Percentiles rank a stretch among this genome's conserved stretches.
Conservation (phyloP, 2,329 filamentous ascomycete species). For the Pseudogymnoascus sp. region DNA sequence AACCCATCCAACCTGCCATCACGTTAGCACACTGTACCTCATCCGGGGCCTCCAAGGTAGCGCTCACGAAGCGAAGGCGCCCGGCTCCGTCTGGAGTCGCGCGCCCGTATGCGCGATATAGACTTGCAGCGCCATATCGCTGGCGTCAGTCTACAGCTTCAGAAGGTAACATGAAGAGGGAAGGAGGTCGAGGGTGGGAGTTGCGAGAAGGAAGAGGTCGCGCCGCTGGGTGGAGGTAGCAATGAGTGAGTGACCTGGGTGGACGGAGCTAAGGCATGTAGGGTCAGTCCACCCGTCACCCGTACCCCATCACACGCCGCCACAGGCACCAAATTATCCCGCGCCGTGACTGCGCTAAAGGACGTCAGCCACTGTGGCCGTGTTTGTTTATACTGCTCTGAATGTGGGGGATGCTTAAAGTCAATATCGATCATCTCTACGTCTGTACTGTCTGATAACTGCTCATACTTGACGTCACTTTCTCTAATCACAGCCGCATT, state of each 20-base stretch:
- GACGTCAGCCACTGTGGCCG: conserved; percentile 5
- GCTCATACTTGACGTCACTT: neutral
- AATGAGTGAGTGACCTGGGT: conserved; percentile 7
- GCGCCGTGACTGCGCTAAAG: conserved; percentile 3
- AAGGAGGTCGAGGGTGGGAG: neutral
- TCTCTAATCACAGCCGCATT: neutral
- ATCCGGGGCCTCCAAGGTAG: conserved; percentile 3
- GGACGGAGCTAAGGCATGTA: conserved; percentile 6
- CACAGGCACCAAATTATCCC: conserved; percentile 7
- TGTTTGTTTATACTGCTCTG: conserved; percentile 1
- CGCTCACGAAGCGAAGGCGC: conserved; percentile 64
- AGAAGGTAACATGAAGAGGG: conserved; percentile 12
- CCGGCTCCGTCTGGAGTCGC: conserved; percentile 69
- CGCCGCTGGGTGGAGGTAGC: neutral
- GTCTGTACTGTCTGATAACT: neutral
- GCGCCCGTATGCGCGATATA: conserved; percentile 90
- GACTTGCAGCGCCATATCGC: conserved; percentile 77
- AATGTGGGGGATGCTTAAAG: neutral
- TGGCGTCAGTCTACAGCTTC: conserved; percentile 24
- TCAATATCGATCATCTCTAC: neutral
- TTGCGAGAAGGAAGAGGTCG: neutral
- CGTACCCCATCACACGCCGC: conserved; percentile 5
- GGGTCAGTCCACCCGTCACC: conserved; percentile 7
- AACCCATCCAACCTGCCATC: conserved; percentile 67
- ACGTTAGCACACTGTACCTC: conserved; percentile 17